These are phyloP conservation scores for Xylaria acuta DNA, from an alignment of 495 filamentous ascomycete genomes.

Conservation along the genomic window DNA sequence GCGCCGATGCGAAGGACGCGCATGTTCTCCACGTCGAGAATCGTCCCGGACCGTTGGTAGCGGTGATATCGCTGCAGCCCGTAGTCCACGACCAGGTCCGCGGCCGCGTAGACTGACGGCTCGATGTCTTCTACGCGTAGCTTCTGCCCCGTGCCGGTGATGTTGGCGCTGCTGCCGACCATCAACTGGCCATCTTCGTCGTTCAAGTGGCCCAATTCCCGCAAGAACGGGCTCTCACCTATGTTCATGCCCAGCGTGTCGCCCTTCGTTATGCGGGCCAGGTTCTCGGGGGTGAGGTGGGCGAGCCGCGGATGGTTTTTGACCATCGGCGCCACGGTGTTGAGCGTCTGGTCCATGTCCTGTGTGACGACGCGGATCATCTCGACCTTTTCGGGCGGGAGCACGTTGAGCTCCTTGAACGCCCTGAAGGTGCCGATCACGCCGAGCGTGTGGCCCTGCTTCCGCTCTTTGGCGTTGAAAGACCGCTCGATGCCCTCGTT, in stretches of 20 bases:
- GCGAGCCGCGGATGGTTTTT: slow-evolving; percentile 28
- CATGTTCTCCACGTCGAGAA: slow-evolving; percentile 37
- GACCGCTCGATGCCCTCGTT: slow-evolving; percentile 32
- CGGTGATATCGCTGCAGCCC: slow-evolving; percentile 40
- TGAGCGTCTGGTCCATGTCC: slow-evolving; percentile 37
- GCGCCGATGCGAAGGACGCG: slow-evolving; percentile 37
- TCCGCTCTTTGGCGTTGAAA: slow-evolving; percentile 37
- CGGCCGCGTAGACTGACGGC: slow-evolving; percentile 31
- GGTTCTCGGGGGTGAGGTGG: slow-evolving; percentile 12
- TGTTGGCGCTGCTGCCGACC: slow-evolving; percentile 40
- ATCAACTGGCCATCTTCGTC: slow-evolving; percentile 33
- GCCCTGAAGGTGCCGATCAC: slow-evolving; percentile 36
- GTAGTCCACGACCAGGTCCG: slow-evolving; percentile 44
- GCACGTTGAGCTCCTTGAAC: slow-evolving; percentile 35
- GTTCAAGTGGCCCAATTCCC: slow-evolving; percentile 34
- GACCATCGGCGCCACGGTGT: slow-evolving; percentile 30
- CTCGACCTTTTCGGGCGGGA: slow-evolving; percentile 30
- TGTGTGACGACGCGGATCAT: slow-evolving; percentile 38
- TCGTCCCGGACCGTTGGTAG: slow-evolving; percentile 35
- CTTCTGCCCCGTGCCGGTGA: slow-evolving; percentile 40
- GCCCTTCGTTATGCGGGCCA: slow-evolving; percentile 31
- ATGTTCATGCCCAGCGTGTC: slow-evolving; percentile 37
- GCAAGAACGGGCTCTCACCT: slow-evolving; percentile 29
- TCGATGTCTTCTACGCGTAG: slow-evolving; percentile 44
- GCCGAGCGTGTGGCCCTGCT: slow-evolving; percentile 34